phyloP scores from a whole-genome alignment of 2,329 filamentous ascomycete genomes.

The Hymenoscyphus repandus region DNA sequence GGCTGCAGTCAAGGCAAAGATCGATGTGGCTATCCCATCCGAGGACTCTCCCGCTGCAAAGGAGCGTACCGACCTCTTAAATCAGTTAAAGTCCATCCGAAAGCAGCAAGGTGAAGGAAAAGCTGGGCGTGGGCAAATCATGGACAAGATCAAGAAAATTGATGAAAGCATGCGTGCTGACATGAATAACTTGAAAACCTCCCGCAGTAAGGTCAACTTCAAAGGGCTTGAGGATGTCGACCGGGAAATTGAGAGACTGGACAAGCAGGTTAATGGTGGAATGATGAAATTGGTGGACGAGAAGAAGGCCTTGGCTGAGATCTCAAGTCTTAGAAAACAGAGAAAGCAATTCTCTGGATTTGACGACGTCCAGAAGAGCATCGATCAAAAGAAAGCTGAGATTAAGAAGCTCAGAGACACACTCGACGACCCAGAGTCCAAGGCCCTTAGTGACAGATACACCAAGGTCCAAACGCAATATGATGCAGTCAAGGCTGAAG shows the following conservation, averaged over 20 bases:
- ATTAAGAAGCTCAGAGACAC: conserved; percentile 84
- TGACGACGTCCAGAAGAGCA: conserved; percentile 80
- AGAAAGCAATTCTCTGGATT: conserved; percentile 88
- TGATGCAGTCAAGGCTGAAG: conserved; percentile 83
- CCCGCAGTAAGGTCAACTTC: conserved; percentile 74
- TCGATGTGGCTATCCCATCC: conserved; percentile 76
- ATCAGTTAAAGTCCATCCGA: conserved; percentile 77
- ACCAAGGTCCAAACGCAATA: conserved; percentile 80
- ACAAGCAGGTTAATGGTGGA: conserved; percentile 81
- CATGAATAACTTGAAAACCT: conserved; percentile 80
- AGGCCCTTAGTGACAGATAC: conserved; percentile 83
- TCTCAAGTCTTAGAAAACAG: conserved; percentile 77
- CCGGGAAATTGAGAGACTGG: conserved; percentile 70
- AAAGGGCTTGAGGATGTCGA: conserved; percentile 88
- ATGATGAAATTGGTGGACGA: conserved; percentile 96
- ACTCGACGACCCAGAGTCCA: conserved; percentile 86
- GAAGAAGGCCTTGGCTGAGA: conserved; percentile 84
- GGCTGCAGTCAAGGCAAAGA: conserved; percentile 83
- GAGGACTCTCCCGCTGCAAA: conserved; percentile 75
- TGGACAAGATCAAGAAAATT: conserved; percentile 88
- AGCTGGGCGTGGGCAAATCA: conserved; percentile 67
- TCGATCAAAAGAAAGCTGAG: conserved; percentile 80
- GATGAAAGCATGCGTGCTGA: conserved; percentile 84
- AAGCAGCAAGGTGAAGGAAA: conserved; percentile 86
- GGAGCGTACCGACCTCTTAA: conserved; percentile 78